Conservation (phyloP, 2,329 filamentous ascomycete genomes). For the Neopestalotiopsis sp. region DNA sequence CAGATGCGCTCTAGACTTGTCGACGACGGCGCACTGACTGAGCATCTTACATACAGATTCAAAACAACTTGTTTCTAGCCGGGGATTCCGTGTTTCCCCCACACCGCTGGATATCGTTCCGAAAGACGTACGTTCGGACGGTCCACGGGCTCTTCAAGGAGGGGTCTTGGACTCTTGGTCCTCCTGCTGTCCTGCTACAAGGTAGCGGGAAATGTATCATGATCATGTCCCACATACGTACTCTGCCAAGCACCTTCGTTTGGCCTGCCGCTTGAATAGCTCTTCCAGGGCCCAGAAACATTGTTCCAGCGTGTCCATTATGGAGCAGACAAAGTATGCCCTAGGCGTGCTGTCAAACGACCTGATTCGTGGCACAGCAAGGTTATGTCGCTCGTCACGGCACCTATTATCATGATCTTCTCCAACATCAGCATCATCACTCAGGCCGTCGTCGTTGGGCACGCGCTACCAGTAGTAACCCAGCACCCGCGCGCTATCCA, state of each 20-base stretch:
- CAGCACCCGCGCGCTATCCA: not conserved
- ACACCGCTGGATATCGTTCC: not conserved
- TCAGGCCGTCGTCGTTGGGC: not conserved
- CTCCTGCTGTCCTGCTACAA: not conserved
- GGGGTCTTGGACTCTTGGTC: no score
- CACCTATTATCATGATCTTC: slow-evolving; percentile 3
- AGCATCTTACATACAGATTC: not conserved
- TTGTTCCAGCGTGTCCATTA: not conserved
- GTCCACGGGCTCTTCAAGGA: not conserved
- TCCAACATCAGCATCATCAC: not conserved
- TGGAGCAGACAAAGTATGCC: not conserved
- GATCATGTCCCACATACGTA: not conserved
- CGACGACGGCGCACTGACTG: not conserved
- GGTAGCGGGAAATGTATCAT: not conserved
- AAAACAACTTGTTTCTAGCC: not conserved
- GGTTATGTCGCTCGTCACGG: slow-evolving; percentile 1
- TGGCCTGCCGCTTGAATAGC: not conserved
- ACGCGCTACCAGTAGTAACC: not conserved
- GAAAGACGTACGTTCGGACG: not conserved
- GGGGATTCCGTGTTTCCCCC: not conserved
- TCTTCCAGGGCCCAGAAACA: not conserved
- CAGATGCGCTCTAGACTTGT: not conserved
- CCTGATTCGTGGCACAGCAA: not conserved
- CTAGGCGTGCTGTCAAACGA: not conserved
- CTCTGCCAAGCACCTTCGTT: not conserved